phyloP scores from a whole-genome alignment of 306 rosid species.

The Vigna trinervia region DNA sequence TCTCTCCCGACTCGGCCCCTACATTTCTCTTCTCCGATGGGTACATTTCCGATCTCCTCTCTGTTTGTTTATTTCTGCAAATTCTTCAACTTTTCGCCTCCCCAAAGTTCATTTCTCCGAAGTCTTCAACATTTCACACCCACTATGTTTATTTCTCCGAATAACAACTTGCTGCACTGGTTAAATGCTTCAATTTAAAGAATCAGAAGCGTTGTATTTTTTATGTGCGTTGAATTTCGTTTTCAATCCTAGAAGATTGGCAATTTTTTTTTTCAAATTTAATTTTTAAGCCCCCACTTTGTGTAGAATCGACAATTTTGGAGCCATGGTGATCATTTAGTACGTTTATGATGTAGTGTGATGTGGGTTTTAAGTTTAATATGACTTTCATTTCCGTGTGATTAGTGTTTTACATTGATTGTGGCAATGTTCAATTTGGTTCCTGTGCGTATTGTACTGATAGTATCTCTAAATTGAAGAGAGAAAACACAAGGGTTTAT shows the following conservation, averaged over 20 bases:
- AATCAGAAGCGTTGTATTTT: not conserved
- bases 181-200: not conserved
- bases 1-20: conserved; percentile 63
- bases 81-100: not conserved
- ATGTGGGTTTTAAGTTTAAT: not conserved
- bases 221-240: not conserved
- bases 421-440: conserved; percentile 15
- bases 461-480: not conserved
- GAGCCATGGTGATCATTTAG: not conserved
- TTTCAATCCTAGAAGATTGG: not conserved
- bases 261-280: not conserved
- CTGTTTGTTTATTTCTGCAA: not conserved
- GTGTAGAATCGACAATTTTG: conserved; percentile 3
- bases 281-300: not conserved
- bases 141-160: not conserved
- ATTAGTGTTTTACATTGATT: not conserved
- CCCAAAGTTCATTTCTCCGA: not conserved
- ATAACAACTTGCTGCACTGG: not conserved
- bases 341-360: conserved; percentile 3
- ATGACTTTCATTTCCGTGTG: not conserved
- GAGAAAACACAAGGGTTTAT: not conserved
- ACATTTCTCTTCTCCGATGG: conserved; percentile 64
- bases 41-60: conserved; percentile 45
- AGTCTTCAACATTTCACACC: too few relatives aligned
- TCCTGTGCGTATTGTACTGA: not conserved